Conservation (phyloP, 2,329 filamentous ascomycete genomes). For the Hymenoscyphus linearis region DNA sequence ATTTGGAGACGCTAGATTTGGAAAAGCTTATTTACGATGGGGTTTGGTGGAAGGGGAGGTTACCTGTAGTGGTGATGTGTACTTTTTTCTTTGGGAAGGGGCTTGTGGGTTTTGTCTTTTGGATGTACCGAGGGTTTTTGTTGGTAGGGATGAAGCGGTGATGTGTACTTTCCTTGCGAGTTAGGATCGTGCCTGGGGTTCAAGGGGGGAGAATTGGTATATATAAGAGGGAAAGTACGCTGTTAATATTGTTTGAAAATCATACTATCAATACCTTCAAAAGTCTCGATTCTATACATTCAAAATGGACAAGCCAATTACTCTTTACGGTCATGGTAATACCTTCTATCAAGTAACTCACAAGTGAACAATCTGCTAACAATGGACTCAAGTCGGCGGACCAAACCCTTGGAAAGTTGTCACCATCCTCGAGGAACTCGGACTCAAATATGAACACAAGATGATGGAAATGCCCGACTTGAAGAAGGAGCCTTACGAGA, state of each 20-base stretch:
- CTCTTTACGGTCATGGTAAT: neutral
- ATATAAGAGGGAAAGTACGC: neutral
- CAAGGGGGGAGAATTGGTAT: neutral
- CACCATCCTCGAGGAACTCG: slow-evolving; percentile 40
- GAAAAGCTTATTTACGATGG: neutral
- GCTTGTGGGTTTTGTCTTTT: neutral
- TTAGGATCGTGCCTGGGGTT: no score
- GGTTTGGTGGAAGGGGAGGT: neutral
- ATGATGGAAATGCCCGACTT: slow-evolving; percentile 35
- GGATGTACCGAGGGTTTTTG: neutral
- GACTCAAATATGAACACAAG: slow-evolving; percentile 35
- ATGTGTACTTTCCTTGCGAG: no score
- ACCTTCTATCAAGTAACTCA: no score
- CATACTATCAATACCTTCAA: neutral
- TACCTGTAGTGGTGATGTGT: neutral
- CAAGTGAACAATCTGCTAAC: neutral
- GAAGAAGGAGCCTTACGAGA: slow-evolving; percentile 36
- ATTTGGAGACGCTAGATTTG: neutral
- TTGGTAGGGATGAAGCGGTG: no score
- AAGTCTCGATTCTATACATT: neutral
- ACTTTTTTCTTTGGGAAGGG: neutral
- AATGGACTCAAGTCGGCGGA: neutral
- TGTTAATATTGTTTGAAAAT: neutral
- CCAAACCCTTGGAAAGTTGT: slow-evolving; percentile 35
- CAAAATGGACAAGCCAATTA: neutral